Conservation (phyloP, 1,284 basidiomycete species). For the Ustilago tritici region DNA sequence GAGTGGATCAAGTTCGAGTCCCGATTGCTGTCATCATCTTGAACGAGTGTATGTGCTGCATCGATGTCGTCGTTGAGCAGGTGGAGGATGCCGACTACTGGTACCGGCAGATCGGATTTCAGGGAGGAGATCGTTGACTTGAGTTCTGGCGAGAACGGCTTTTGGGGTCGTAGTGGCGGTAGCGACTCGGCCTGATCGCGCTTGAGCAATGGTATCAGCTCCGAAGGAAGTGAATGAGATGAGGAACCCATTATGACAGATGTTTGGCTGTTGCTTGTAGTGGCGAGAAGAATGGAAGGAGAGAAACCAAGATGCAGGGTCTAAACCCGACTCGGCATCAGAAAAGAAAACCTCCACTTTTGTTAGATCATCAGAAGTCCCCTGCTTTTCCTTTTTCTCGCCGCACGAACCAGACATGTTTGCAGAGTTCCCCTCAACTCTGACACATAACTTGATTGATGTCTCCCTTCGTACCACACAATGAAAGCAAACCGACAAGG, state of each 20-base stretch:
- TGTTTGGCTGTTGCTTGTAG: neutral
- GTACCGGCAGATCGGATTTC: neutral
- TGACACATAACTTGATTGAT: too few relatives aligned
- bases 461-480: neutral
- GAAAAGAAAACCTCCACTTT: neutral
- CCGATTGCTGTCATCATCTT: constrained; percentile 44
- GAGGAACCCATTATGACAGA: constrained; percentile 1
- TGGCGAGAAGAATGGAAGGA: constrained; percentile 2
- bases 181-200: constrained; percentile 16
- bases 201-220: constrained; percentile 16
- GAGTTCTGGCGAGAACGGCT: constrained; percentile 24
- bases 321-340: neutral
- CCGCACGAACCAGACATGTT: too few relatives aligned
- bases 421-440: too few relatives aligned
- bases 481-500: too few relatives aligned
- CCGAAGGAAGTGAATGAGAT: constrained; percentile 6
- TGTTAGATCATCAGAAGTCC: neutral
- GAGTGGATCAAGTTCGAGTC: constrained; percentile 52
- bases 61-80: constrained; percentile 58
- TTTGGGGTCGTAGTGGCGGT: constrained; percentile 36
- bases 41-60: constrained; percentile 46
- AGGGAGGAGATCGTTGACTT: constrained; percentile 26
- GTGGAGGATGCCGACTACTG: constrained; percentile 39
- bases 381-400: neutral
- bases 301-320: neutral